Base-by-base conservation (phyloP, 371 early-diverging fungal species). In the Mucor plumbeus region DNA sequence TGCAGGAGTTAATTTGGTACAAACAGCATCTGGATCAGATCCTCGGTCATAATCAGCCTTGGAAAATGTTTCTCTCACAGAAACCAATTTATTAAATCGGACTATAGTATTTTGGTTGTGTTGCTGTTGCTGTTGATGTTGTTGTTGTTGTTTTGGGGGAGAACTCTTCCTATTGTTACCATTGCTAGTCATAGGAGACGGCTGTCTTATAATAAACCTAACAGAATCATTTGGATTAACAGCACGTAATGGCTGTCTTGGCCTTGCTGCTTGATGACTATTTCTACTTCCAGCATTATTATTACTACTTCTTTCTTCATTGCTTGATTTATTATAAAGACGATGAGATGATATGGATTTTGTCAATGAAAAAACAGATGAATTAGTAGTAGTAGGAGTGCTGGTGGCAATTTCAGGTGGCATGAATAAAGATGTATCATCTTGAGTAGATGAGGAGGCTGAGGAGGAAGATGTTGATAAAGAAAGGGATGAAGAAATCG, bases 31-130 rank as follows among this genome's bases (percentile, higher is more conserved):
- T 4, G 85, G 82, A 73, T 90, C 87, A n/a, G 88, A 88, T 10
- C 75, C 75, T 3, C 92, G 85, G 68, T 92, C 92, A 65, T 92
- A 92, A 44, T 89, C 85, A 5, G 81, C 77, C 13, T 84, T 80
- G 13, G 88, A 84, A 74, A 79, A 92, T 6, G 92, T 91, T 53
- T 85, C 84, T 14, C 79, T 78, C 6, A 91, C 73, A 7, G 72
- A 59, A 4, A 71, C 71, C 0, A 67, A 40, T 11, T 68, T 65
- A n/a, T 61, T 70, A 59, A 80, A 80, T 6, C 71, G 71, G 7
- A 80, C 74, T 9, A 14, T 0, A 4, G 31, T 59, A 14, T 59
- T 59, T 11, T 59, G 33, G 2, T n/a, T 1, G 15, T 58, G 61
- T 26, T 58, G 38, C 33, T 59, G 40, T 43, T n/a, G n/a, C n/a